phyloP scores from a whole-genome alignment of 805 yeast species.

The Ogataea trehaloabstinens region DNA sequence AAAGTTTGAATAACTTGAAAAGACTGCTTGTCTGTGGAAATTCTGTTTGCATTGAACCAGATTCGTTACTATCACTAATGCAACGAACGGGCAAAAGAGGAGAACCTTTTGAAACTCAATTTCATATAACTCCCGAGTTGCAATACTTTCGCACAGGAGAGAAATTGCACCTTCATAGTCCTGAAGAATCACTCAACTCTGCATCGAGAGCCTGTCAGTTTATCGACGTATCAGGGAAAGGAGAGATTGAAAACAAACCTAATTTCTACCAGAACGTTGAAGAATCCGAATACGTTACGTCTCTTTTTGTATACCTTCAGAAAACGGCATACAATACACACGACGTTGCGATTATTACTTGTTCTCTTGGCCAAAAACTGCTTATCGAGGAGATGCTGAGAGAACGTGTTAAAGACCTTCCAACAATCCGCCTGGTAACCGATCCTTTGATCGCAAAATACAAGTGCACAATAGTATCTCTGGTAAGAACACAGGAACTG shows the following conservation, averaged over 20 bases:
- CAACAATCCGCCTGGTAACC: constrained; percentile 25
- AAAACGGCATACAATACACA: constrained; percentile 39
- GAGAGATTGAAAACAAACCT: constrained; percentile 29
- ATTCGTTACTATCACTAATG: constrained; percentile 6
- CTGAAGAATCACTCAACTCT: too few relatives aligned
- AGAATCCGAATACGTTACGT: constrained; percentile 49
- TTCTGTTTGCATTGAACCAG: not conserved
- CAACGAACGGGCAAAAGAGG: too few relatives aligned
- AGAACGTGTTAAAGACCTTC: constrained; percentile 24
- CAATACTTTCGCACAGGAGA: not conserved
- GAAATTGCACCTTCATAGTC: too few relatives aligned
- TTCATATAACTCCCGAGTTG: constrained; percentile 4
- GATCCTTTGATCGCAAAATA: constrained; percentile 28
- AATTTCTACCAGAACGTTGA: constrained; percentile 37
- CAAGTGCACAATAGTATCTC: constrained; percentile 34
- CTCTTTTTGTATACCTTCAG: constrained; percentile 45
- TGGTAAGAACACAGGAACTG: constrained; percentile 32
- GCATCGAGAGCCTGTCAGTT: constrained; percentile 33
- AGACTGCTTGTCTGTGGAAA: constrained; percentile 39
- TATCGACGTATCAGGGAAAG: constrained; percentile 30
- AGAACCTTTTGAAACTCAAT: constrained; percentile 4
- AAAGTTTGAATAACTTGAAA: constrained; percentile 10
- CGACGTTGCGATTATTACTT: constrained; percentile 40
- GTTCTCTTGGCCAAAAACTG: constrained; percentile 38
- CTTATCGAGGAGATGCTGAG: constrained; percentile 41